phyloP scores from a whole-genome alignment of 2,329 filamentous ascomycete genomes.

The Neurospora sp. region DNA sequence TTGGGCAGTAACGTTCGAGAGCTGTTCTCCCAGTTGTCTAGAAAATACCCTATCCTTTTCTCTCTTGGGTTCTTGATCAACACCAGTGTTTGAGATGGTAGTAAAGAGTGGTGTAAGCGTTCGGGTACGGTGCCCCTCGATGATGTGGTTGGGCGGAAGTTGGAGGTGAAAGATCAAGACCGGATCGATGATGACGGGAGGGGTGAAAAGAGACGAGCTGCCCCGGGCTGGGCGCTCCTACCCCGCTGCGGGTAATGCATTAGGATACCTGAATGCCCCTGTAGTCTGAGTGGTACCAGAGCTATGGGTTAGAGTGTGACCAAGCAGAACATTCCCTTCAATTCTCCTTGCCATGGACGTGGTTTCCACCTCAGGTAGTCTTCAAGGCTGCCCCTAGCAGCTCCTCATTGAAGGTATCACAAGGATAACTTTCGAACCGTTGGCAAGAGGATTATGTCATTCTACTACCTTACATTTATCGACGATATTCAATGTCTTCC shows the following conservation, averaged over 20 bases:
- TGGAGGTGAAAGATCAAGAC: background rate
- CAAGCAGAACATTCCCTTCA: background rate
- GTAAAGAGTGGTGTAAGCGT: background rate
- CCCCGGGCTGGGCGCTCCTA: background rate
- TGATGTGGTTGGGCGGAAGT: background rate
- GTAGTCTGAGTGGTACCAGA: background rate
- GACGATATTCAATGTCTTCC: background rate
- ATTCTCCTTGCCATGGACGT: background rate
- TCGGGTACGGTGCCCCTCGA: background rate
- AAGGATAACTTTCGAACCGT: background rate
- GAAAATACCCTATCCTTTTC: background rate
- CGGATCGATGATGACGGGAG: background rate
- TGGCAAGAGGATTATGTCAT: background rate
- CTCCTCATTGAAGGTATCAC: background rate
- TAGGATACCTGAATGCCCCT: background rate
- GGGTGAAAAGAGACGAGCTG: background rate
- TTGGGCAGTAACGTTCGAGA: background rate
- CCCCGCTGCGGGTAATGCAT: background rate
- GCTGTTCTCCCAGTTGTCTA: background rate
- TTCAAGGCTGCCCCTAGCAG: background rate
- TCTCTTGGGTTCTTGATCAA: background rate
- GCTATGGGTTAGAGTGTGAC: background rate
- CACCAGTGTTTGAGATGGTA: background rate
- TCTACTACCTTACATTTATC: background rate
- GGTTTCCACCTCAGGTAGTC: too few relatives aligned